These are phyloP conservation scores for Parachaetomium inaequale DNA, from an alignment of 495 filamentous ascomycete species.

Conservation along the genomic window DNA sequence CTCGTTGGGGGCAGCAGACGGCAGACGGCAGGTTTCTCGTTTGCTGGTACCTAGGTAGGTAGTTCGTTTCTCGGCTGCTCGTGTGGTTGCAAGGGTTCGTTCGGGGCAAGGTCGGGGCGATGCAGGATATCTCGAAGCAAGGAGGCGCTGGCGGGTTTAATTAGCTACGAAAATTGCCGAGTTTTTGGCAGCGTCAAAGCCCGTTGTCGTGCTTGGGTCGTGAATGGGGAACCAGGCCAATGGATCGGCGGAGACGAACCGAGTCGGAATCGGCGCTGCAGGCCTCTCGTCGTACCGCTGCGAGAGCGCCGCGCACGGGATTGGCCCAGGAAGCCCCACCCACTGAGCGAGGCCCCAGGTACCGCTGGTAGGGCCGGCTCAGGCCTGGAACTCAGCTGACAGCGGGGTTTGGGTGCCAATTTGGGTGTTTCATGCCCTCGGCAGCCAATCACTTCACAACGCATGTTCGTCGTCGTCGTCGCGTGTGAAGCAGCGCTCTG, in stretches of 20 bases:
- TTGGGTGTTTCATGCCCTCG: not conserved
- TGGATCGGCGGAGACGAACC: conserved; percentile 7
- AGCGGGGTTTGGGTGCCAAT: conserved; percentile 19
- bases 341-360: conserved; percentile 10
- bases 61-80: not conserved
- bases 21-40: conserved; percentile 1
- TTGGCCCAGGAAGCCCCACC: conserved; percentile 20
- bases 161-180: conserved; percentile 16
- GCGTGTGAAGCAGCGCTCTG: not conserved
- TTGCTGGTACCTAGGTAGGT: no score
- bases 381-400: not conserved
- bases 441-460: conserved; percentile 17
- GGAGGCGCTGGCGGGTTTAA: conserved; percentile 9
- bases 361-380: not conserved
- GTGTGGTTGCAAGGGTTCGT: conserved; percentile 2
- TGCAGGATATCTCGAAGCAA: not conserved
- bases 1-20: conserved; percentile 3
- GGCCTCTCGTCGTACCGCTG: not conserved
- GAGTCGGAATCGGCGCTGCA: conserved; percentile 8
- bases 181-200: conserved; percentile 11
- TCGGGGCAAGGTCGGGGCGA: not conserved
- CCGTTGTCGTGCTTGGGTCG: conserved; percentile 16
- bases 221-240: conserved; percentile 4
- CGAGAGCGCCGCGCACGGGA: conserved; percentile 2
- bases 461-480: conserved; percentile 14